Percentiles rank a stretch among this genome's conserved stretches.
These are phyloP conservation scores for Xerophyta viscosa DNA, from an alignment of 106 monocot genomes.

Conservation along the genomic window DNA sequence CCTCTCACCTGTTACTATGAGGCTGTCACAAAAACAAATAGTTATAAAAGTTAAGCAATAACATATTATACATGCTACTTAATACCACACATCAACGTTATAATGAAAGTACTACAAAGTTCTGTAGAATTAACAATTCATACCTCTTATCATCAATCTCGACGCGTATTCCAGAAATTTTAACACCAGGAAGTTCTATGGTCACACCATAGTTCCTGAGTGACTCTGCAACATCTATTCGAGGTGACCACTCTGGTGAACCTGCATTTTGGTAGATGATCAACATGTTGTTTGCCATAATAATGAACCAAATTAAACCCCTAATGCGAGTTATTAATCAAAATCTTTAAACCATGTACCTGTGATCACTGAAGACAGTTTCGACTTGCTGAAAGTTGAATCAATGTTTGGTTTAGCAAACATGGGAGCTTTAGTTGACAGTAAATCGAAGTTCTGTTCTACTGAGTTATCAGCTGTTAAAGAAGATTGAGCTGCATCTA, in stretches of 20 bases:
- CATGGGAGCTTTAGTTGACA: constrained; percentile 19
- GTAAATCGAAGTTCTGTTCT: constrained; percentile 5
- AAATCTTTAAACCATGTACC: background rate
- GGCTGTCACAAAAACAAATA: constrained; percentile 17
- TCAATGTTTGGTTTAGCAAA: constrained; percentile 22
- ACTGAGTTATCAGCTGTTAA: constrained; percentile 1
- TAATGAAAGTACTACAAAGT: background rate
- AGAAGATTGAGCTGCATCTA: background rate
- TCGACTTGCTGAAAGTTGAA: background rate
- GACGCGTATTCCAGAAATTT: constrained; percentile 35
- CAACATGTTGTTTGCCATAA: background rate
- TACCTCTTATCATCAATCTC: constrained; percentile 50
- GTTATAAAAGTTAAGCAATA: background rate
- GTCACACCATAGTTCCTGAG: constrained; percentile 26
- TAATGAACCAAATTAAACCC: background rate
- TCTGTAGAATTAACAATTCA: constrained; percentile 8
- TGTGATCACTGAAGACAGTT: background rate
- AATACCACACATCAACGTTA: no score
- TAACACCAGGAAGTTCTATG: constrained; percentile 51
- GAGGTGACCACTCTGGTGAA: constrained; percentile 35
- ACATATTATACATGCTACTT: no score
- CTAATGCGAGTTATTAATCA: background rate
- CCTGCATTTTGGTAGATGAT: constrained; percentile 23
- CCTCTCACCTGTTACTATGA: constrained; percentile 39
- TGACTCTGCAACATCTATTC: constrained; percentile 56